phyloP scores from a whole-genome alignment of 495 filamentous ascomycete genomes.

The Achaetomiella virescens region DNA sequence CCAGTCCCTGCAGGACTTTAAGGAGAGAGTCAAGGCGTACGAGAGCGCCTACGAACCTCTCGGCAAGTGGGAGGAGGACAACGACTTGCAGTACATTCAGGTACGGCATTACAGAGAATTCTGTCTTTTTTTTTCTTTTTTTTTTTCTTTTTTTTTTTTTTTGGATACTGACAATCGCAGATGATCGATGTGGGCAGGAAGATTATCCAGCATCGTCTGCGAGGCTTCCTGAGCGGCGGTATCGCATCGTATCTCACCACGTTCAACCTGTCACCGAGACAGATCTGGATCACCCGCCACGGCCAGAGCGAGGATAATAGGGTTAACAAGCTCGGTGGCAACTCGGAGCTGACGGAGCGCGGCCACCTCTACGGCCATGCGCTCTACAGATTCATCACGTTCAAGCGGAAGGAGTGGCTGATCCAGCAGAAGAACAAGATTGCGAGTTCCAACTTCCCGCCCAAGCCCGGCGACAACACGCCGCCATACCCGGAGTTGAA shows the following conservation, averaged over 20 bases:
- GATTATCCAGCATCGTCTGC: slow-evolving; percentile 79
- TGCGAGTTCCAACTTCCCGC: slow-evolving; percentile 67
- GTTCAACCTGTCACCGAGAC: slow-evolving; percentile 89
- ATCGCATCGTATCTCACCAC: slow-evolving; percentile 90
- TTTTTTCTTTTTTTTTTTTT: no score
- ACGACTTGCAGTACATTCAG: slow-evolving; percentile 86
- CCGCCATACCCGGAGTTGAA: slow-evolving; percentile 85
- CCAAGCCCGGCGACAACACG: slow-evolving; percentile 79
- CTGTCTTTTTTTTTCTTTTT: no score
- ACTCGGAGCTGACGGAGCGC: slow-evolving; percentile 71
- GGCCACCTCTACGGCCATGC: slow-evolving; percentile 66
- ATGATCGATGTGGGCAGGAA: slow-evolving; percentile 98
- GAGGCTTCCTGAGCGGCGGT: slow-evolving; percentile 83
- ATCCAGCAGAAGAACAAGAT: slow-evolving; percentile 67
- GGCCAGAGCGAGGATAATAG: slow-evolving; percentile 80
- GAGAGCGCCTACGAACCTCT: slow-evolving; percentile 87
- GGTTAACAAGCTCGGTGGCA: slow-evolving; percentile 73
- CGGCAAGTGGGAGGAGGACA: slow-evolving; percentile 82
- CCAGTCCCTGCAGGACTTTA: slow-evolving; percentile 81
- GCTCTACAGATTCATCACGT: slow-evolving; percentile 68
- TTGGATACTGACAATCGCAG: slow-evolving; percentile 31
- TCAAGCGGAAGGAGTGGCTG: slow-evolving; percentile 70
- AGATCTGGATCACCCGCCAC: slow-evolving; percentile 97
- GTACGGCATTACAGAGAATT: slow-evolving; percentile 27
- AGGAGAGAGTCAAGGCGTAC: slow-evolving; percentile 86